phyloP scores from a whole-genome alignment of 768 basidiomycete genomes.

The Trametes villosa region DNA sequence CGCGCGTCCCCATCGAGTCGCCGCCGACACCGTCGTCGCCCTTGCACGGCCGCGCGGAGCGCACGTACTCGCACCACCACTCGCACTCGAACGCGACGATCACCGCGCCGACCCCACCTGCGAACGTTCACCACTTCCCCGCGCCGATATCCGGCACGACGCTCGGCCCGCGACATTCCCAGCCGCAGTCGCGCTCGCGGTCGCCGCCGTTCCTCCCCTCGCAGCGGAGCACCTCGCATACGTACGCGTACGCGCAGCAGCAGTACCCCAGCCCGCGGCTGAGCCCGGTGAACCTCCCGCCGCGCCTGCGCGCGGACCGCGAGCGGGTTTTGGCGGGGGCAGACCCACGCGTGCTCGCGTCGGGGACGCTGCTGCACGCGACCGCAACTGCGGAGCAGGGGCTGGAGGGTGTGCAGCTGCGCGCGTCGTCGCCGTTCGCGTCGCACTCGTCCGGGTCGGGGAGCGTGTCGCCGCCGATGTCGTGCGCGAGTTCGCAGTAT shows the following conservation, averaged over 20 bases:
- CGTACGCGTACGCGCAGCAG: slow-evolving; percentile 8
- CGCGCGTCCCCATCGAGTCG: slow-evolving; percentile 4
- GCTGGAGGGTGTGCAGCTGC: slow-evolving; percentile 15
- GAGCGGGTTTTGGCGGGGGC: slow-evolving; percentile 10
- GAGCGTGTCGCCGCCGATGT: slow-evolving; percentile 60
- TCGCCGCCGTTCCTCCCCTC: slow-evolving; percentile 23
- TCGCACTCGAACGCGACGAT: slow-evolving; percentile 54
- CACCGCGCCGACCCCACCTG: slow-evolving; percentile 46
- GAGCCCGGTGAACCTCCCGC: slow-evolving; percentile 16
- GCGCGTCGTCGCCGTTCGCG: slow-evolving; percentile 34
- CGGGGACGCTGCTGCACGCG: slow-evolving; percentile 3
- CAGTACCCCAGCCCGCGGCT: slow-evolving; percentile 16
- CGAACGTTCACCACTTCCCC: slow-evolving; percentile 27
- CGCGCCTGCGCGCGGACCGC: slow-evolving; percentile 19
- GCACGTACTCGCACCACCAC: slow-evolving; percentile 47
- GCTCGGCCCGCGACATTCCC: slow-evolving; percentile 27
- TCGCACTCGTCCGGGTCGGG: slow-evolving; percentile 45
- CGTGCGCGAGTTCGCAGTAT: slow-evolving; percentile 55
- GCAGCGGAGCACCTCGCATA: slow-evolving; percentile 14
- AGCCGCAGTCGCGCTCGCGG: slow-evolving; percentile 25
- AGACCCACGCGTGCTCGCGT: slow-evolving; percentile 1
- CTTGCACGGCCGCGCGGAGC: neutral
- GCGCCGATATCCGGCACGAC: slow-evolving; percentile 23
- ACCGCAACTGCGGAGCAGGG: neutral
- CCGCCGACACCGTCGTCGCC: slow-evolving; percentile 8